Evolutionary conservation across 345 rosid species (phyloP), one percentile per base, ranked within the genome.

Genomic region (Acer campestre): DNA sequence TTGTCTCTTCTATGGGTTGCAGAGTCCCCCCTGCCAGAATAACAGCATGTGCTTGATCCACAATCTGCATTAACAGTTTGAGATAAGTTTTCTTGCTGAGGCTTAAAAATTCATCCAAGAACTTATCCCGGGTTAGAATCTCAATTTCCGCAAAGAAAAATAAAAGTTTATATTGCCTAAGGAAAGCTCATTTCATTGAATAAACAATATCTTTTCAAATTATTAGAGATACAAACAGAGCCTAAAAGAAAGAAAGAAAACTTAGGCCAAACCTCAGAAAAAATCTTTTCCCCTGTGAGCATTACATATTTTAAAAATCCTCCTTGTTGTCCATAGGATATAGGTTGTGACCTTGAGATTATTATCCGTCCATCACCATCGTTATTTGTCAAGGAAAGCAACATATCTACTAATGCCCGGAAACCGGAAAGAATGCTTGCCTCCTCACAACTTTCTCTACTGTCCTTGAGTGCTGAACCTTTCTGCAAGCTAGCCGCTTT

Each of bases 1-100:
- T 92, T 67, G 97, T 91, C 84, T 92, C 98, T 89, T 93, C 97
- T 65, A 95, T 85, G 66, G 99, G 99, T 82, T 95, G 98, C 83
- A 95, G 88, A 79, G 99, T 95, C 74, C 98, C 99, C 55, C 99
- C 99, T 0, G 97, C 97, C 82, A 93, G 80, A 78, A 95, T 75
- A 75, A 95, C 92, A 68, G 98, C 94, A 71, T 81, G 98, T 62
- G 94, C 94, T 83, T 93, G 90, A 75, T 89, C 84, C 74, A 89
- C 93, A 83, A 95, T 88, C 99, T 93, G 82, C 80, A 72, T 35
- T 35, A 75, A 71, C 68, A 27, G 42, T 70, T 76, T 35, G 64
- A 70, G 77, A 68, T n/a, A 74, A 51, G 59, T 42, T 64, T 58
- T 70, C 58, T 81, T 61, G 29, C n/a, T 25, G 12, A 31, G 61